Evolutionary conservation across 805 yeast species (phyloP).

Genomic region (Cyberlindnera maritima): DNA sequence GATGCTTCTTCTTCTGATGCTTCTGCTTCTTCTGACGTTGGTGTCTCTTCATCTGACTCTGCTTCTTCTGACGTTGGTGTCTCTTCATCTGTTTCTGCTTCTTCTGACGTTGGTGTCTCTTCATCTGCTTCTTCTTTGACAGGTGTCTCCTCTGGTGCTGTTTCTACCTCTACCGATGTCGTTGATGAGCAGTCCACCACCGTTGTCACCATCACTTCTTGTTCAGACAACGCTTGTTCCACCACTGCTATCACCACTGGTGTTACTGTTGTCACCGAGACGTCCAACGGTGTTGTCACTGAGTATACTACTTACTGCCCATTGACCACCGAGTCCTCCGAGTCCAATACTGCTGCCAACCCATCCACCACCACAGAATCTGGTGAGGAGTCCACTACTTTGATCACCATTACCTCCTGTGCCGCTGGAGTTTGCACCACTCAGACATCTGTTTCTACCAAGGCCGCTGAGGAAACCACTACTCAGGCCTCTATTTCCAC

Average conservation of each 20-base stretch:
- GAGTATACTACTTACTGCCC: constrained; percentile 18
- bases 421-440: background rate
- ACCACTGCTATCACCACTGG: constrained; percentile 12
- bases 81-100: background rate
- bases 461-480: background rate
- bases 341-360: constrained; percentile 15
- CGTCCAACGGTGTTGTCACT: constrained; percentile 6
- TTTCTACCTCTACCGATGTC: constrained; percentile 22
- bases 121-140: no score
- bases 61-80: background rate
- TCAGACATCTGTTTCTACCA: background rate
- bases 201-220: constrained; percentile 14
- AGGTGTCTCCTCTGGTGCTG: constrained; percentile 11
- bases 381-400: constrained; percentile 26
- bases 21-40: background rate
- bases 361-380: constrained; percentile 5
- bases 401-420: constrained; percentile 35
- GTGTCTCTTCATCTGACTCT: background rate
- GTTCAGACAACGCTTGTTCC: constrained; percentile 9
- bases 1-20: constrained; percentile 1
- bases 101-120: constrained; percentile 5
- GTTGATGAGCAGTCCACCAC: constrained; percentile 13
- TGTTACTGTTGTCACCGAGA: constrained; percentile 6
- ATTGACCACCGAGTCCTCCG: constrained; percentile 8
- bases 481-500: background rate